Base-by-base conservation (phyloP, 2,329 filamentous ascomycete species). In the Aureobasidium lini region DNA sequence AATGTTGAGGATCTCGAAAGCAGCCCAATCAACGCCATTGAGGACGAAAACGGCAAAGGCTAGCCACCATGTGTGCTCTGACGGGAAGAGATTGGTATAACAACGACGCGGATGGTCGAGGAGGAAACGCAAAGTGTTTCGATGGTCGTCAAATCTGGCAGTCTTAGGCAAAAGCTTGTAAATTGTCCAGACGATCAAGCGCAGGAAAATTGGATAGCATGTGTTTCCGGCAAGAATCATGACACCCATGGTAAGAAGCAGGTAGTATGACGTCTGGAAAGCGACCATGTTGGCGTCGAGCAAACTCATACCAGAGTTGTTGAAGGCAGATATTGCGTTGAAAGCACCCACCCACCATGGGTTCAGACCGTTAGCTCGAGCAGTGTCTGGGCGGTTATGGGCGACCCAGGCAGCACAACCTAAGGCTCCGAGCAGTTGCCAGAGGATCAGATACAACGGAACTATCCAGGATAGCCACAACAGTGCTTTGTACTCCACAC, bases 291-390 rank as follows among this genome's bases (percentile, higher is more conserved):
- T 87, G 42, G 81, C 79, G 67, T 88, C 84, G 11, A 88, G 72
- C 37, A 88, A 74, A 18, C 81, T 82, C 84, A 89, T 86, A 42
- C 85, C 85, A n/a, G 80, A 84, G 64, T 88, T 88, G 71, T 87
- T 87, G 70, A 88, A 89, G 0, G 85, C 85, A 16, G 83, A 86
- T 4, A 84, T 79, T 1, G 82, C 83, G 62, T 86, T 84, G 72
- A 88, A 89, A 46, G 84, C 79, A 42, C 85, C 85, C 2, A 84
- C 75, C 85, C 85, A 88, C 82, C 83, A 87, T 36, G 85, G 81
- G 60, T 84, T 82, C 57, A 85, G 77, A 11, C 80, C 82, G 67
- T 88, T 86, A 4, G 68, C 71, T 2, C 72, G 67, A 0, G 83
- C 77, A 4, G 77, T 72, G 8, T 73, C 72, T 0, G 81, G 73